Base-by-base conservation (phyloP, 2,329 filamentous ascomycete species). In the Thermomyces lanuginosus region DNA sequence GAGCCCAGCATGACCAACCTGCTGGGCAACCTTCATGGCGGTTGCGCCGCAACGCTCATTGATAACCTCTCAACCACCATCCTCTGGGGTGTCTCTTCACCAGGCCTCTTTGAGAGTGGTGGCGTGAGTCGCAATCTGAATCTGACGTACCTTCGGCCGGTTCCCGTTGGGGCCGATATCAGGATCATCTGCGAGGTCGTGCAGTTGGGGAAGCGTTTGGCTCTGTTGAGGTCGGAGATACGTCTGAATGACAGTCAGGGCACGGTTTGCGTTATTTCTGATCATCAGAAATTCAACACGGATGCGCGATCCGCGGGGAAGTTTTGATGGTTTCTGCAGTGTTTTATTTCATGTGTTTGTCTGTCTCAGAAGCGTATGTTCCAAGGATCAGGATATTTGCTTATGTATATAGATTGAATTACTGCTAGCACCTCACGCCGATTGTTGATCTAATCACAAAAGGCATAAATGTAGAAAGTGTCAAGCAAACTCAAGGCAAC, bases 1-100 rank as follows among this genome's bases (percentile, higher is more conserved):
- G 92, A 84, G 17, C 72, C 77, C 10, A 81, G 92, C 45, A 61
- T 95, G 42, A 92, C 84, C 33, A 98, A 95, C 61, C 68, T 79
- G 36, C 55, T 93, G 43, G 86, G 84, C 21, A 95, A 92, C 51
- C 59, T 95, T 43, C 89, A 91, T 51, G 82, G 79, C n/a, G 89
- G 89, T 10, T 73, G 69, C 35, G 61, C 69, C 0, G 66, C 76
- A 2, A 73, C 73, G 0, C 50, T 82, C 3, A 73, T 80, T 37
- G 77, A 82, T 51, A 55, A 66, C 31, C 63, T 68, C 38, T 79
- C 76, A 0, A 69, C 68, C 3, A 46, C 69, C 10, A 58, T 69
- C 3, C 48, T 80, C 8, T 49, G 63, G 6, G 59, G 72, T 19
- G 47, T 75, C 27, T 62, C 63, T 22, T 55, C 54, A 12, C 66